phyloP scores from a whole-genome alignment of 495 filamentous ascomycete species.

The Xylaria venustula region DNA sequence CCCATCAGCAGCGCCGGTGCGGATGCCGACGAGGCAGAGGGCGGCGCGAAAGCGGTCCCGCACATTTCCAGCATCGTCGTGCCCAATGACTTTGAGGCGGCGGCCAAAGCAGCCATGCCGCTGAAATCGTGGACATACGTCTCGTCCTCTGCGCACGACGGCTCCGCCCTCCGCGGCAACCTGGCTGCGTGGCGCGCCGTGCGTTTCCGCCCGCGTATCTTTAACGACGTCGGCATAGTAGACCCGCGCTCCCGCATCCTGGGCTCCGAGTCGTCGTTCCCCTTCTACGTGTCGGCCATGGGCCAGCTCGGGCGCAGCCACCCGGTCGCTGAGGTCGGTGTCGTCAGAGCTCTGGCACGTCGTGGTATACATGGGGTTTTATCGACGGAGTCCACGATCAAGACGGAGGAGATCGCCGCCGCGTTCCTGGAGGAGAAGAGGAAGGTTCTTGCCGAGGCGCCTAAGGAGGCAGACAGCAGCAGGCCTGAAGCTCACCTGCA shows the following conservation, averaged over 20 bases:
- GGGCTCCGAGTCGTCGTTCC: slow-evolving; percentile 66
- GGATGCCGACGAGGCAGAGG: not conserved
- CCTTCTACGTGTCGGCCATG: slow-evolving; percentile 78
- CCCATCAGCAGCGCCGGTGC: not conserved
- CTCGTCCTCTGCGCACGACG: slow-evolving; percentile 72
- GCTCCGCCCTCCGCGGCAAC: slow-evolving; percentile 79
- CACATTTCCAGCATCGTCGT: slow-evolving; percentile 30
- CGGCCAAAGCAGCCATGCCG: slow-evolving; percentile 73
- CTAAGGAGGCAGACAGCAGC: slow-evolving; percentile 31
- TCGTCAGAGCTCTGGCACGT: slow-evolving; percentile 49
- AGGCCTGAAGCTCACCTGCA: slow-evolving; percentile 41
- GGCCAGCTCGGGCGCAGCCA: slow-evolving; percentile 66
- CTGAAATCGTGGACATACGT: slow-evolving; percentile 83
- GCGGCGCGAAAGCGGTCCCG: slow-evolving; percentile 33
- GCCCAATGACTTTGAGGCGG: slow-evolving; percentile 68
- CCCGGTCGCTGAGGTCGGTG: slow-evolving; percentile 70
- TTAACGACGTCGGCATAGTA: slow-evolving; percentile 72
- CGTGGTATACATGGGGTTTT: slow-evolving; percentile 29
- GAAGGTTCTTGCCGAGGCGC: slow-evolving; percentile 18
- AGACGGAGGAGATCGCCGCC: slow-evolving; percentile 41
- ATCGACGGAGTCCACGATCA: slow-evolving; percentile 43
- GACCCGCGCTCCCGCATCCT: slow-evolving; percentile 74
- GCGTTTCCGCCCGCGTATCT: slow-evolving; percentile 76
- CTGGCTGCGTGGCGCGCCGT: slow-evolving; percentile 81
- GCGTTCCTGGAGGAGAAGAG: slow-evolving; percentile 24